phyloP scores from a whole-genome alignment of 1,284 basidiomycete genomes.

The Wallemia ichthyophaga region DNA sequence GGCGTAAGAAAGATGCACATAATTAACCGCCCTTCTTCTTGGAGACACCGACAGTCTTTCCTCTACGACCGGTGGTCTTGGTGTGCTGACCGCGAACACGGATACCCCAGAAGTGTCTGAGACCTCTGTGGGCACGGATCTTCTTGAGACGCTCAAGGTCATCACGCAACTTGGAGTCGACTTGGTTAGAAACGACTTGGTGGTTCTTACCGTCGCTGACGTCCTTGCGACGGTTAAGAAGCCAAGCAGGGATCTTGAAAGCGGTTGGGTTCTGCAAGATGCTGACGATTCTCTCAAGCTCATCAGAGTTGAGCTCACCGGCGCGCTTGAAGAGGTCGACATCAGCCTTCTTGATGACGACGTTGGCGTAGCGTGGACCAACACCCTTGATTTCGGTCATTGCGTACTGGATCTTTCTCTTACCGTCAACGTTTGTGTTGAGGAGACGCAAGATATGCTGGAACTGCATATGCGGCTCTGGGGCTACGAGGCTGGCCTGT shows the following conservation, averaged over 20 bases:
- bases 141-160: slow-evolving; percentile 98
- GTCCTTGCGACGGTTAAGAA: slow-evolving; percentile 97
- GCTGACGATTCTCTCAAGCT: slow-evolving; percentile 94
- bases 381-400: slow-evolving; percentile 99
- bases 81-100: slow-evolving; percentile 71
- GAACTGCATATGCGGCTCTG: slow-evolving; percentile 54
- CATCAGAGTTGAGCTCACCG: slow-evolving; percentile 79
- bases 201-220: slow-evolving; percentile 90
- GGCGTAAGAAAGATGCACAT: no score
- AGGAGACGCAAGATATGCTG: slow-evolving; percentile 93
- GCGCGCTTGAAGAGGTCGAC: slow-evolving; percentile 94
- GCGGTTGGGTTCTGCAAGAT: slow-evolving; percentile 99
- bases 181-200: slow-evolving; percentile 85
- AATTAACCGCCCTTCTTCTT: not conserved
- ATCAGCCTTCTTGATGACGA: slow-evolving; percentile 99
- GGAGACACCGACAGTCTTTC: slow-evolving; percentile 59
- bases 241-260: slow-evolving; percentile 99
- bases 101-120: slow-evolving; percentile 36
- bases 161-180: slow-evolving; percentile 95
- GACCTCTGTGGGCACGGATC: slow-evolving; percentile 93
- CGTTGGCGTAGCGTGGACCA: slow-evolving; percentile 89
- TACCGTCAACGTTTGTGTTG: slow-evolving; percentile 99
- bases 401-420: slow-evolving; percentile 91
- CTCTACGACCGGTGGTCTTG: slow-evolving; percentile 86
- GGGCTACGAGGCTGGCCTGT: slow-evolving; percentile 34